Conservation (phyloP, 306 rosid genomes). For the Lablab purpureus region DNA sequence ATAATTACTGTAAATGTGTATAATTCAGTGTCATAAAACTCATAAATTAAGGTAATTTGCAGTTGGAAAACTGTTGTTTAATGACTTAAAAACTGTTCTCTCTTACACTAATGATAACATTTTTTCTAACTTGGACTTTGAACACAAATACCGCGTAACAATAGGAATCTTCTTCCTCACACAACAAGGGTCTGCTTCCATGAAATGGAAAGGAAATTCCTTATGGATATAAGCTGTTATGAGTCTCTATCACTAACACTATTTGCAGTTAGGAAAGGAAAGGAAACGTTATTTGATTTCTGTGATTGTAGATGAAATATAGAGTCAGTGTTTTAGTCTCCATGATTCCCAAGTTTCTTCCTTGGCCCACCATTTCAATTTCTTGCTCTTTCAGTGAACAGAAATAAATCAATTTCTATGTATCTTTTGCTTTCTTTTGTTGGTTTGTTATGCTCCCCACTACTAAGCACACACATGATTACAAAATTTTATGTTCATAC, state of each 20-base stretch:
- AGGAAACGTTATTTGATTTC: too few relatives aligned
- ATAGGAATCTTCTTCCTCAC: constrained; percentile 3
- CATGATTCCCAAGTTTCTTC: constrained; percentile 6
- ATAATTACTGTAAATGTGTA: too few relatives aligned
- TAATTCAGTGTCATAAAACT: too few relatives aligned
- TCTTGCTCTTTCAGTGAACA: background rate
- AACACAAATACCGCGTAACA: background rate
- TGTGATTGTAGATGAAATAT: background rate
- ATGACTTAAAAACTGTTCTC: too few relatives aligned
- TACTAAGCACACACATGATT: background rate
- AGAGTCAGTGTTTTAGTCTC: too few relatives aligned
- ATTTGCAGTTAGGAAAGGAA: too few relatives aligned
- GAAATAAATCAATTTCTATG: background rate
- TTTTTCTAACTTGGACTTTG: too few relatives aligned
- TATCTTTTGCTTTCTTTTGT: background rate
- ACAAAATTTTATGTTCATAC: background rate
- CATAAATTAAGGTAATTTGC: too few relatives aligned
- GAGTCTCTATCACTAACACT: background rate
- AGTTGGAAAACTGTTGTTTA: too few relatives aligned
- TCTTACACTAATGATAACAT: too few relatives aligned
- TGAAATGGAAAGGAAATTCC: background rate
- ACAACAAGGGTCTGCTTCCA: background rate
- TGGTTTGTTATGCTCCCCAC: constrained; percentile 48
- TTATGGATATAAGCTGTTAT: background rate
- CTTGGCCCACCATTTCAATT: constrained; percentile 1